phyloP scores from a whole-genome alignment of 106 monocot genomes.

The Amphibolis antarctica region DNA sequence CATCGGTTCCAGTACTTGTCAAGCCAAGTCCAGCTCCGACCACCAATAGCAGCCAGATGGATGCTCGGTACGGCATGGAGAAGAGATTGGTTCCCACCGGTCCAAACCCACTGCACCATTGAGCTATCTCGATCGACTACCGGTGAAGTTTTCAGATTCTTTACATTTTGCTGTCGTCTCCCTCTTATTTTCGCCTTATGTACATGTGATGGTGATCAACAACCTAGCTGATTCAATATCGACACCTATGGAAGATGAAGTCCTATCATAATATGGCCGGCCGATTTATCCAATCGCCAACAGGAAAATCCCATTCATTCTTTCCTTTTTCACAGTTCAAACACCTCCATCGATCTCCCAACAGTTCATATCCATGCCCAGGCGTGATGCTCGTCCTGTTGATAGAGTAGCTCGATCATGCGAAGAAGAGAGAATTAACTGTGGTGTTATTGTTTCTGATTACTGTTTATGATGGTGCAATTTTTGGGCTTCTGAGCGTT shows the following conservation, averaged over 20 bases:
- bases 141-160: background rate
- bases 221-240: too few species aligned
- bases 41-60: constrained; percentile 22
- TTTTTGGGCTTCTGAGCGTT: background rate
- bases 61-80: constrained; percentile 47
- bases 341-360: background rate
- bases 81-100: constrained; percentile 51
- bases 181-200: background rate
- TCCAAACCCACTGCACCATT: constrained; percentile 68
- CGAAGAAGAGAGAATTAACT: background rate
- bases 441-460: background rate
- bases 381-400: background rate
- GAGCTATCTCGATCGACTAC: too few species aligned
- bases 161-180: background rate
- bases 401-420: background rate
- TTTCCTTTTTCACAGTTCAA: background rate
- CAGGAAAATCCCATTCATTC: too few species aligned
- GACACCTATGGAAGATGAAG: too few species aligned
- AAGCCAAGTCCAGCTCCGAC: background rate
- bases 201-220: background rate
- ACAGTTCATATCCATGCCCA: background rate
- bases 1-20: background rate
- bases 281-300: background rate
- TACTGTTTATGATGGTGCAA: background rate
- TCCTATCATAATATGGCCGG: background rate